Evolutionary conservation across 1,284 basidiomycete genomes (phyloP).

Genomic region (Leccinum pachyderme): DNA sequence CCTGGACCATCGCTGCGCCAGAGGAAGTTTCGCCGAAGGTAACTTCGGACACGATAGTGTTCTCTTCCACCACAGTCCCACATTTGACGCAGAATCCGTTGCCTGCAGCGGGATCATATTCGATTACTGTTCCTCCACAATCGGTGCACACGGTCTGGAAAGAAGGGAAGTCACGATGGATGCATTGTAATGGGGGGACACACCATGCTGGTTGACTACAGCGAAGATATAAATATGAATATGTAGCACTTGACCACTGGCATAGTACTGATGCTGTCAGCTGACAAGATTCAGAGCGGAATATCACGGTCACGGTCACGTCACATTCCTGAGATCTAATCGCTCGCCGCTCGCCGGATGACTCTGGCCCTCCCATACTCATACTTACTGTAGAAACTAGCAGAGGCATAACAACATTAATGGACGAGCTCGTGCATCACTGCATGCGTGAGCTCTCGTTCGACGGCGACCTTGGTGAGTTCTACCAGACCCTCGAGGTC

Average conservation of each 20-base stretch:
- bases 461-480: slow-evolving; percentile 78
- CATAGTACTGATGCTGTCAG: too few relatives aligned
- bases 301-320: slow-evolving; percentile 22
- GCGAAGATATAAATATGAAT: not conserved
- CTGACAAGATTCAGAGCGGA: not conserved
- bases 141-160: slow-evolving; percentile 55
- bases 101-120: slow-evolving; percentile 78
- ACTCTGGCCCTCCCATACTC: not conserved
- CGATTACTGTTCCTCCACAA: slow-evolving; percentile 78
- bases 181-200: not conserved
- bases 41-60: slow-evolving; percentile 91
- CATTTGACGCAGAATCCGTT: slow-evolving; percentile 84
- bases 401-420: slow-evolving; percentile 22
- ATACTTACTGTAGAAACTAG: not conserved
- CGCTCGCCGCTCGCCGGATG: slow-evolving; percentile 1
- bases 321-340: slow-evolving; percentile 13
- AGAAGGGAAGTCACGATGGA: not conserved
- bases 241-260: too few relatives aligned
- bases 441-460: slow-evolving; percentile 77
- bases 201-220: slow-evolving; percentile 20
- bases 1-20: slow-evolving; percentile 94
- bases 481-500: not conserved
- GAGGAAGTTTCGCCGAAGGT: slow-evolving; percentile 91
- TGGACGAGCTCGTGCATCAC: slow-evolving; percentile 76
- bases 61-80: slow-evolving; percentile 91